Evolutionary conservation across 2,329 filamentous ascomycete genomes (phyloP), one percentile per base, ranked within the genome.

Genomic region (Truncatella angustata): DNA sequence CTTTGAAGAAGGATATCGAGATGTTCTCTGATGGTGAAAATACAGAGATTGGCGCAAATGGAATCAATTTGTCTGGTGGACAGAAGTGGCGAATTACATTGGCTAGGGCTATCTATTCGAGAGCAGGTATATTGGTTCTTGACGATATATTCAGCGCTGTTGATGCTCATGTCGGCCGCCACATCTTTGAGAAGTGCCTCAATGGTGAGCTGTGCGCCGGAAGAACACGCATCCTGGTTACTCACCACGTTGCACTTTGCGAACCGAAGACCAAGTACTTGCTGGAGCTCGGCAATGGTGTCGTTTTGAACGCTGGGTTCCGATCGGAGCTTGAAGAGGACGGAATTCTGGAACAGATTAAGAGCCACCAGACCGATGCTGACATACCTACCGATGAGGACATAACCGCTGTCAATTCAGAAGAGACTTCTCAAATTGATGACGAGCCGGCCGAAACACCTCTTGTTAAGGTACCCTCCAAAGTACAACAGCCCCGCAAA

Each of bases 141-240:
- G 90, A 95, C 65, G 90, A 95, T 63, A 89, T 93, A 36, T 92
- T 95, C 66, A 90, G 86, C 63, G 85, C 90, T 9, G 83, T 94
- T 7, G 90, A 95, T 66, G 86, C 88, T 3, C 88, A 92, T 62
- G 89, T 91, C 26, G 90, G 89, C 14, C 81, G 87, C 24, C 87
- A 90, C 60, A 85, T 93, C 45, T 91, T 89, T 58, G 87, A 92
- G 57, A 80, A 89, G 52, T 91, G 86, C 55, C 74, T 93, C 3
- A 85, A 81, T 2, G 89, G 89, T 4, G 81, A 87, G 46, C 76
- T 93, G 7, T 86, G 86, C 54, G 69, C 76, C 20, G 85, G 83
- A 0, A 75, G 90, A 51, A 94, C 90, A 2, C 75, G 89, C 26
- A 89, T 94, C 44, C 72, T 94, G 4, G 90, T 91, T 23, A 94